Base-by-base conservation (phyloP, 2,329 filamentous ascomycete species). In the Monosporascus sp. region DNA sequence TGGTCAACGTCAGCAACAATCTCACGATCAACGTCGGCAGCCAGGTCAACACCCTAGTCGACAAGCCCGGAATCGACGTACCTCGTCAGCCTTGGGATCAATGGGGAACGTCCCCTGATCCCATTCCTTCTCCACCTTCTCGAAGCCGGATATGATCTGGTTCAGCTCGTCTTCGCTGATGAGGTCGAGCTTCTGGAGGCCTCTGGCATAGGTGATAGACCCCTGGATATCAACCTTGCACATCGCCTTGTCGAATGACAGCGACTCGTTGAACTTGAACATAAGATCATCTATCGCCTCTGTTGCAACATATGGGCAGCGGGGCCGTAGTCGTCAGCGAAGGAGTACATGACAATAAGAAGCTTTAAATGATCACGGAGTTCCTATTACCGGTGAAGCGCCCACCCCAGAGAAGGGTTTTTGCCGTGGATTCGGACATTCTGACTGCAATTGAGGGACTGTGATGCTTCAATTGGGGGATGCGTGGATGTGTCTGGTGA, bases 181-280 rank as follows among this genome's bases (percentile, higher is more conserved):
- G 61, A 88, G 84, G 55, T 79, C 79, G 51, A 74, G 78, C 62
- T 82, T 82, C 57, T 72, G 73, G 66, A 86, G 86, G 25, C 83
- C 84, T 53, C 82, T 77, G 45, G 84, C 84, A 61, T 83, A 88
- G 7, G 84, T 84, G 54, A 86, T 79, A 24, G 79, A 83, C 55
- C 84, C 84, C 27, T 74, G 76, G 59, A 87, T 86, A 59, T 88
- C 84, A 64, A 86, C 81, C 42, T 77, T 77, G 71, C 84, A 86
- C 67, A 87, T 80, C 53, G 76, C 75, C 47, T 81, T 80, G 68
- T 88, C 84, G 67, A 84, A 86, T 61, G 79, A 79, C 52, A 88
- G 78, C n/a, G 81, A 85, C 56, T 82, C 79, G 68, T 88, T 88
- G 75, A 86, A 87, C 49, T 60, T 50, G 24, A 52, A 47, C 59